These are phyloP conservation scores for Morella rubra DNA, from an alignment of 306 rosid genomes.

Conservation along the genomic window DNA sequence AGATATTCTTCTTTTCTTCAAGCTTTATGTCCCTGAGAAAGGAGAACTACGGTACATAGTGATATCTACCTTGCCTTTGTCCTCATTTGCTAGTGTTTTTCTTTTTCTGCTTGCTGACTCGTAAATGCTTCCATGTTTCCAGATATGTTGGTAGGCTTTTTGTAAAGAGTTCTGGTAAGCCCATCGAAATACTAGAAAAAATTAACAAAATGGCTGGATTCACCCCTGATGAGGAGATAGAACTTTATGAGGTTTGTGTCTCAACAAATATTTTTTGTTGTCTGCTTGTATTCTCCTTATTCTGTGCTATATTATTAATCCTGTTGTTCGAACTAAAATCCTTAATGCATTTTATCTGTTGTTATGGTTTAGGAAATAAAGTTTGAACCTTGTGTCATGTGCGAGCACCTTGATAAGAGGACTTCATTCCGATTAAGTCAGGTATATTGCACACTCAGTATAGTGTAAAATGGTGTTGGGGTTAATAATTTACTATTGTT, in stretches of 20 bases:
- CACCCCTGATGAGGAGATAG: constrained; percentile 69
- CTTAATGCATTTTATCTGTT: constrained; percentile 13
- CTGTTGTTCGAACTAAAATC: not conserved
- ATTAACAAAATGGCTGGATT: constrained; percentile 84
- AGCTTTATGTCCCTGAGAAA: constrained; percentile 73
- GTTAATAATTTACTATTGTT: not conserved
- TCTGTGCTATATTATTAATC: not conserved
- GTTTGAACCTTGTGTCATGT: constrained; percentile 81
- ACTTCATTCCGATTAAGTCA: constrained; percentile 62
- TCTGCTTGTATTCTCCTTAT: not conserved
- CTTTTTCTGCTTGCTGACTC: constrained; percentile 5
- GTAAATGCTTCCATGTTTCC: constrained; percentile 15
- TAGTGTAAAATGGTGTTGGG: constrained; percentile 4
- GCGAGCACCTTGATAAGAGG: constrained; percentile 68
- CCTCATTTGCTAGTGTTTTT: not conserved
- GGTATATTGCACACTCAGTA: constrained; percentile 40
- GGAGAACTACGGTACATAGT: constrained; percentile 64
- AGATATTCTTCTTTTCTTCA: constrained; percentile 74
- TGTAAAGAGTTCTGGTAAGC: constrained; percentile 64
- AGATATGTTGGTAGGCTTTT: constrained; percentile 83
- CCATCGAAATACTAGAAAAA: constrained; percentile 61
- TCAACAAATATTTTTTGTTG: not conserved
- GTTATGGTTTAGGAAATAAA: constrained; percentile 67
- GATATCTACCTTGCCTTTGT: constrained; percentile 20
- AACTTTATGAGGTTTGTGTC: constrained; percentile 73